Conservation (phyloP, 2,329 filamentous ascomycete species). For the Ophiostoma angusticollis region DNA sequence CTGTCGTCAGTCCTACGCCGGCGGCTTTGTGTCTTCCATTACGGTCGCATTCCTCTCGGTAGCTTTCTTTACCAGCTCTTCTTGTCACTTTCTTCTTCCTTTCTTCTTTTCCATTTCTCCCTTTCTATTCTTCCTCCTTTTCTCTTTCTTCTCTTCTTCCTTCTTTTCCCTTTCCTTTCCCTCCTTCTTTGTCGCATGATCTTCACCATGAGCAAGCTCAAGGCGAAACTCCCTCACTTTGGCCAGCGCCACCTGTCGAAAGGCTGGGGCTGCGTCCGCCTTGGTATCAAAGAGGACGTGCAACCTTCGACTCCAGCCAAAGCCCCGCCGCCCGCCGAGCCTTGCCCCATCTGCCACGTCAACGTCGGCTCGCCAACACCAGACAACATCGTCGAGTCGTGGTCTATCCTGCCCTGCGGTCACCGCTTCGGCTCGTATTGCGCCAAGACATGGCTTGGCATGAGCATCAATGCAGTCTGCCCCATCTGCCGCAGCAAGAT, state of each 20-base stretch:
- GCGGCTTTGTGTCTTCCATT: too few relatives aligned
- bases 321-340: not conserved
- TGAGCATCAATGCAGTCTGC: slow-evolving; percentile 24
- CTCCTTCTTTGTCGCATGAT: not conserved
- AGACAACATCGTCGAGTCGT: slow-evolving; percentile 26
- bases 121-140: not conserved
- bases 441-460: slow-evolving; percentile 29
- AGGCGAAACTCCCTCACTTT: too few relatives aligned
- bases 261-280: too few relatives aligned
- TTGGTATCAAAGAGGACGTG: too few relatives aligned
- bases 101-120: not conserved
- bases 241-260: too few relatives aligned
- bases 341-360: slow-evolving; percentile 32
- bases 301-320: too few relatives aligned
- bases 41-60: too few relatives aligned
- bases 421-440: slow-evolving; percentile 31
- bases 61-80: too few relatives aligned
- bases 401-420: slow-evolving; percentile 29
- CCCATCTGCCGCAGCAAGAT: slow-evolving; percentile 27
- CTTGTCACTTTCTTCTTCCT: not conserved
- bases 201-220: too few relatives aligned
- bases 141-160: not conserved
- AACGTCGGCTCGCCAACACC: slow-evolving; percentile 24
- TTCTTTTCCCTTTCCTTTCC: not conserved
- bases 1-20: too few relatives aligned